Base-by-base conservation (phyloP, 495 filamentous ascomycete species). In the Hypoxylon cercidicola region DNA sequence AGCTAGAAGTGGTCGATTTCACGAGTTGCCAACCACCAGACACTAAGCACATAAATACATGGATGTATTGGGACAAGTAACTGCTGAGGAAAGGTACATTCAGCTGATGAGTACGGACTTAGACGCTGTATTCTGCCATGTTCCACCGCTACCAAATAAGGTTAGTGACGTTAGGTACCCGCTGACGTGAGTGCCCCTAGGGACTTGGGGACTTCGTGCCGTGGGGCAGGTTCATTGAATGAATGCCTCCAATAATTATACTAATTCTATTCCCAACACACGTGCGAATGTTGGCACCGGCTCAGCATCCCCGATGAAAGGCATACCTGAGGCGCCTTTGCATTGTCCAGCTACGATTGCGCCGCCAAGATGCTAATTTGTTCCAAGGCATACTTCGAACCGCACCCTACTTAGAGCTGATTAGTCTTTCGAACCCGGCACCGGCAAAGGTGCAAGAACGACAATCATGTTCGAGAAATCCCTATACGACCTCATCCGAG, bases 401-500 rank as follows among this genome's bases (percentile, higher is more conserved):
- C 41, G 12, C 62, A 58, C 20, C 35, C 55, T 37, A 53, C 56
- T 37, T 23, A 66, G 35, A 65, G 60, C 53, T 58, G 51, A 66
- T 61, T 41, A 37, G 37, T 34, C 30, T 47, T 64, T 28, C 21
- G 18, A 57, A 61, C 18, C 46, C 61, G 34, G 62, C 59, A 63
- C 63, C 56, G 55, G 41, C 59, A 47, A 56, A 62, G 58, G 55
- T 58, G 64, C 58, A 54, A 55, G 25, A 55, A 9, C 60, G 64
- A 25, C 60, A 57, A 68, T 57, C 60, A 74, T 74, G 71, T 99
- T 99, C 79, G 95, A 99, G 74, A 99, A 99, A 79, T 97, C 93
- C 1, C 85, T 99, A 39, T 97, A 97, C 82, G 94, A 98, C 87
- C 93, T 99, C 80, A 99, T 99, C 59, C 87, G 94, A 78, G 95